These are phyloP conservation scores for Tetraselmis chui DNA, from an alignment of 139 green algal genomes.

Conservation along the genomic window DNA sequence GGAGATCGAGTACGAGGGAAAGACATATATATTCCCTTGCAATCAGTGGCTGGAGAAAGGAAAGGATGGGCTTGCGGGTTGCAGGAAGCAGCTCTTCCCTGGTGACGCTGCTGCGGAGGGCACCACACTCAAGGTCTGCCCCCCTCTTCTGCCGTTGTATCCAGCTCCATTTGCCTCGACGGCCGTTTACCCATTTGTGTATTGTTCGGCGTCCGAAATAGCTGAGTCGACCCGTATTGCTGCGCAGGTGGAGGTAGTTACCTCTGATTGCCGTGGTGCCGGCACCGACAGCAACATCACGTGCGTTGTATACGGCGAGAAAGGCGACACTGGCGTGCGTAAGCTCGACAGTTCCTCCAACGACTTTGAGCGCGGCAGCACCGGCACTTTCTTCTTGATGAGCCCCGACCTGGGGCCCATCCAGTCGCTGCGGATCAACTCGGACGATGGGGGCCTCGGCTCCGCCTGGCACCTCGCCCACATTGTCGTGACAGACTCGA, in stretches of 20 bases:
- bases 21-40: constrained; percentile 35
- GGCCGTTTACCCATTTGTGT: no score
- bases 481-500: constrained; percentile 7
- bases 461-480: constrained; percentile 28
- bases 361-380: constrained; percentile 6
- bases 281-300: constrained; percentile 6
- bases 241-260: background rate
- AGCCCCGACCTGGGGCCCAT: background rate
- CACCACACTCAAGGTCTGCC: background rate
- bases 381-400: background rate
- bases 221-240: no score
- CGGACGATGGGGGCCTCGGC: constrained; percentile 23
- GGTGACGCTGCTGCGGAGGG: background rate
- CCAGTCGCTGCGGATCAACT: background rate
- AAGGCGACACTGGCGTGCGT: constrained; percentile 4
- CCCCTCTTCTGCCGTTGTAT: no score
- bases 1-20: background rate
- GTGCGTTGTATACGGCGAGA: background rate
- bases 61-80: constrained; percentile 9
- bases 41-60: constrained; percentile 38
- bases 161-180: no score
- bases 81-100: background rate
- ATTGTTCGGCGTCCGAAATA: no score
- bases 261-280: background rate
- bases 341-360: background rate